These are phyloP conservation scores for Allium fistulosum DNA, from an alignment of 106 monocot genomes.

Conservation along the genomic window DNA sequence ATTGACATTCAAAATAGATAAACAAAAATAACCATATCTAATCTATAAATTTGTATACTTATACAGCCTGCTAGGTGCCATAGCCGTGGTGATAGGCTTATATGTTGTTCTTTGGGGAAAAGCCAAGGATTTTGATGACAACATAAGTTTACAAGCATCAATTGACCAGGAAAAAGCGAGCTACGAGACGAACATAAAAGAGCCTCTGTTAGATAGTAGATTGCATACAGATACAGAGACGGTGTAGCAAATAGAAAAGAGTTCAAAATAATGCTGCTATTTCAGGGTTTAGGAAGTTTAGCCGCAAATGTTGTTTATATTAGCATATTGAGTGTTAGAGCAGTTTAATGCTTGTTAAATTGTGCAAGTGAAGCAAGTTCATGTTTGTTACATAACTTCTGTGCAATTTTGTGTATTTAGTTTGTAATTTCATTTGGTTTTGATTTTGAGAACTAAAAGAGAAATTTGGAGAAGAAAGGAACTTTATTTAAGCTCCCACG, in stretches of 20 bases:
- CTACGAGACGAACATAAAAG: background rate
- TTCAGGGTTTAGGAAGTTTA: too few relatives aligned
- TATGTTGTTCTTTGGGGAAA: slow-evolving; percentile 25
- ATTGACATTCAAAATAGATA: background rate
- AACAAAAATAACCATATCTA: background rate
- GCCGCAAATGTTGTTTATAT: too few relatives aligned
- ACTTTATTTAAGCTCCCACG: too few relatives aligned
- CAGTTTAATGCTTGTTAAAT: too few relatives aligned
- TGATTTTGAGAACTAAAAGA: too few relatives aligned
- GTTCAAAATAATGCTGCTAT: too few relatives aligned
- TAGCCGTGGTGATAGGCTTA: slow-evolving; percentile 12
- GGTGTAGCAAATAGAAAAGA: background rate
- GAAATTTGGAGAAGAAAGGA: too few relatives aligned
- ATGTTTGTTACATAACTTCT: too few relatives aligned
- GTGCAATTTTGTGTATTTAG: too few relatives aligned
- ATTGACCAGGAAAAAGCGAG: background rate
- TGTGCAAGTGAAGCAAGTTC: too few relatives aligned
- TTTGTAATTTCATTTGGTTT: too few relatives aligned
- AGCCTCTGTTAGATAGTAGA: background rate
- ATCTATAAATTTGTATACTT: background rate
- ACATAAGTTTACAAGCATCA: background rate
- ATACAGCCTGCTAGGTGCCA: slow-evolving; percentile 18
- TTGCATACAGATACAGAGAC: background rate
- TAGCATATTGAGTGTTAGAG: too few relatives aligned
- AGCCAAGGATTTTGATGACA: slow-evolving; percentile 13